phyloP scores from a whole-genome alignment of 768 basidiomycete genomes.

The Agaricus sinodeliciosus region DNA sequence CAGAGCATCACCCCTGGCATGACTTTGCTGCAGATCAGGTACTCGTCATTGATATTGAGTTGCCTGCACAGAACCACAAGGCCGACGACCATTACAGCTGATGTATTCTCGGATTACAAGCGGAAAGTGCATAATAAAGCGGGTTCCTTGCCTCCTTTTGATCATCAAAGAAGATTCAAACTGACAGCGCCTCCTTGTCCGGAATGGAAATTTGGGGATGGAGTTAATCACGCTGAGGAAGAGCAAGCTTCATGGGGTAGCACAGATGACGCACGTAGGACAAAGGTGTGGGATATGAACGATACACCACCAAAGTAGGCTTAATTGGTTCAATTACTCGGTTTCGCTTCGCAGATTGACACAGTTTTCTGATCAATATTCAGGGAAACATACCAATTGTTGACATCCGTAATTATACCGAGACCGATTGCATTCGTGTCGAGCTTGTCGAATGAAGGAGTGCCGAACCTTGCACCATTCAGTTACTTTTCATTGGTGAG shows the following conservation, averaged over 20 bases:
- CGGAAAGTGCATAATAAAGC: conserved; percentile 4
- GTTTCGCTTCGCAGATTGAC: neutral
- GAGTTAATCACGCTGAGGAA: conserved; percentile 18
- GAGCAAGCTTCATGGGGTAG: conserved; percentile 22
- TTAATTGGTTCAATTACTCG: neutral
- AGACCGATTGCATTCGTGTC: conserved; percentile 68
- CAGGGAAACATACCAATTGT: conserved; percentile 40
- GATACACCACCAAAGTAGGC: conserved; percentile 23
- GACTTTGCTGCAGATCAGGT: neutral
- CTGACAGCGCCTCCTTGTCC: conserved; percentile 32
- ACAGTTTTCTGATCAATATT: neutral
- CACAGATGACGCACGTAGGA: conserved; percentile 8
- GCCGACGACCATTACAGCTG: neutral
- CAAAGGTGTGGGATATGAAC: conserved; percentile 36
- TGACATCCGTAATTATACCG: conserved; percentile 55
- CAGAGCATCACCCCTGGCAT: neutral
- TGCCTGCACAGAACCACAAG: neutral
- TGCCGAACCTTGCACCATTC: conserved; percentile 60
- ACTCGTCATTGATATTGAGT: neutral
- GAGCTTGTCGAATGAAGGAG: conserved; percentile 41
- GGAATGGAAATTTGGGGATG: conserved; percentile 37
- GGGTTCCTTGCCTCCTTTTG: conserved; percentile 15
- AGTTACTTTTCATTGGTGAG: conserved; percentile 63
- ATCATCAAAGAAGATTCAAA: conserved; percentile 22
- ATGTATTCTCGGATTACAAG: neutral